Conservation (phyloP, 371 early-diverging fungal genomes). For the Zopfochytrium polystomum region DNA sequence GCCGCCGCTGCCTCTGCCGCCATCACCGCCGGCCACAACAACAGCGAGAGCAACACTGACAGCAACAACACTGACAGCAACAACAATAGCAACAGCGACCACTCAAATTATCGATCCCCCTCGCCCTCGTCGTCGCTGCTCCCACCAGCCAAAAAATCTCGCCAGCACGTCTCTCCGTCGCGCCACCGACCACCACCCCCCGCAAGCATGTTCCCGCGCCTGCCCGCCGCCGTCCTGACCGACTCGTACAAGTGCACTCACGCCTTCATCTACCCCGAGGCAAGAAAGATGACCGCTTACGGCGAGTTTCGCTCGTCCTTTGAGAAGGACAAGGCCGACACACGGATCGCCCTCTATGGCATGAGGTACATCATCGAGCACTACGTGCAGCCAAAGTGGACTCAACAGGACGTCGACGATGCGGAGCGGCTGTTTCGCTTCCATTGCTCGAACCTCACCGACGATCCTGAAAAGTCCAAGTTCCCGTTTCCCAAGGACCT, state of each 20-base stretch:
- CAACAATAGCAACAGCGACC: too few relatives aligned
- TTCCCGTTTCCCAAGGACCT: constrained; percentile 76
- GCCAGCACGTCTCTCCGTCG: too few relatives aligned
- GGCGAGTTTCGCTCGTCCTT: constrained; percentile 69
- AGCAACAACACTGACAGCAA: too few relatives aligned
- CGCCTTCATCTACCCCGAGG: constrained; percentile 63
- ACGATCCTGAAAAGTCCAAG: constrained; percentile 36
- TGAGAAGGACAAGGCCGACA: constrained; percentile 61
- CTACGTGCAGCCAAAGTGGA: constrained; percentile 63
- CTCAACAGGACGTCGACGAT: constrained; percentile 58
- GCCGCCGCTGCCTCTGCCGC: too few relatives aligned
- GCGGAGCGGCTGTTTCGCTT: constrained; percentile 66
- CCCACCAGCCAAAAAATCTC: too few relatives aligned
- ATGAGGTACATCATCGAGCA: constrained; percentile 73
- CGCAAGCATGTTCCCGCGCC: not conserved
- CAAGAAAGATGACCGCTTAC: constrained; percentile 71
- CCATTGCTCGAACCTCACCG: constrained; percentile 53
- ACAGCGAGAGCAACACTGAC: too few relatives aligned
- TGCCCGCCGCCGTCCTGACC: constrained; percentile 60
- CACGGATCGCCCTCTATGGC: constrained; percentile 76
- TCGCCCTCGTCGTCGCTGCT: too few relatives aligned
- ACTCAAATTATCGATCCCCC: too few relatives aligned
- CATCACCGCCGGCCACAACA: too few relatives aligned
- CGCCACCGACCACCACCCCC: too few relatives aligned
- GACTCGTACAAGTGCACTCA: constrained; percentile 84